These are phyloP conservation scores for Nothopassalora personata DNA, from an alignment of 2,329 filamentous ascomycete genomes.

Conservation along the genomic window DNA sequence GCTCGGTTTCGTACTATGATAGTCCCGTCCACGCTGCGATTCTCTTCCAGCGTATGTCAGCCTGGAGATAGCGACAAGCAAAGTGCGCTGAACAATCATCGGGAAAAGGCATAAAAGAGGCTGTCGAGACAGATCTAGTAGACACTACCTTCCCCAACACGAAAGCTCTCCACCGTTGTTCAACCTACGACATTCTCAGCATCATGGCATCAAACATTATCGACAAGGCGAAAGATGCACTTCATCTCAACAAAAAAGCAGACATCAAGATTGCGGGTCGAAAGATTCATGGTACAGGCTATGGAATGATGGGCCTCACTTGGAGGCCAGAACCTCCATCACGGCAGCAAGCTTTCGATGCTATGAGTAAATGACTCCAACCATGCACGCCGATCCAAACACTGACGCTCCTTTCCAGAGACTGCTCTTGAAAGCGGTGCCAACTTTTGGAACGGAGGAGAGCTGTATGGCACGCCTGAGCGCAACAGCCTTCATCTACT, in stretches of 20 bases:
- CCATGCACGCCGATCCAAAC: neutral
- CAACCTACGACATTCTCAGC: neutral
- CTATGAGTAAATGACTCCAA: slow-evolving; percentile 34
- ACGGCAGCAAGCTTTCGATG: slow-evolving; percentile 37
- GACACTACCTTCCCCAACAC: neutral
- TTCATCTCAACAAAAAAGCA: slow-evolving; percentile 15
- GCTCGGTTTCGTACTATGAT: neutral
- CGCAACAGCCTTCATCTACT: slow-evolving; percentile 46
- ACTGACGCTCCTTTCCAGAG: slow-evolving; percentile 1
- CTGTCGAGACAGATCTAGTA: neutral
- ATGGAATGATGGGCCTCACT: slow-evolving; percentile 48
- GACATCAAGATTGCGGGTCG: slow-evolving; percentile 22
- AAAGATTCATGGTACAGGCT: slow-evolving; percentile 36
- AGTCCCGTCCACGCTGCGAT: neutral
- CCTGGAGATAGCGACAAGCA: neutral
- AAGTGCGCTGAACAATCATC: neutral
- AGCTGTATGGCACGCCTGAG: slow-evolving; percentile 44
- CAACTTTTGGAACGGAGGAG: slow-evolving; percentile 49
- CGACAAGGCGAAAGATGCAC: slow-evolving; percentile 27
- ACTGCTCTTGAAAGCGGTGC: slow-evolving; percentile 30
- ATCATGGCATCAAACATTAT: slow-evolving; percentile 22
- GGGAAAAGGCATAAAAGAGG: neutral
- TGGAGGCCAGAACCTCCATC: slow-evolving; percentile 39
- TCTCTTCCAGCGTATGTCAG: neutral
- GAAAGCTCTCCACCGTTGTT: neutral